These are phyloP conservation scores for Theileria sp. DNA, from an alignment of 169 alveolate species.

Conservation along the genomic window DNA sequence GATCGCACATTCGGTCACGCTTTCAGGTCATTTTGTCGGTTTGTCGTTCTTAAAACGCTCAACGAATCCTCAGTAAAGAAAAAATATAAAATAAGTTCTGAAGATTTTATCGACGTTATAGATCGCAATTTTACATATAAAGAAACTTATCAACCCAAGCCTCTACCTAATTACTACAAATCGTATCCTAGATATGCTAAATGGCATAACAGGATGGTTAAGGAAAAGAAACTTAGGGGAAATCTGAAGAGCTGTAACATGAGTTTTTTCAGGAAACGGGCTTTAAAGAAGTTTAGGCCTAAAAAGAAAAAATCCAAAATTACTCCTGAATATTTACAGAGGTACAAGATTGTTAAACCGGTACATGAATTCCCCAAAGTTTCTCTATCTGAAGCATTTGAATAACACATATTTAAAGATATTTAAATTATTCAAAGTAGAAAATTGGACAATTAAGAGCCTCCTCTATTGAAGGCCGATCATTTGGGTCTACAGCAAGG, in stretches of 20 bases:
- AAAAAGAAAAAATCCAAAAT: background rate
- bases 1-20: slow-evolving; percentile 65
- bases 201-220: slow-evolving; percentile 36
- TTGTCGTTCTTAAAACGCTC: slow-evolving; percentile 40
- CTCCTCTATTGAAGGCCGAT: slow-evolving; percentile 64
- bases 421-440: slow-evolving; percentile 9
- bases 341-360: slow-evolving; percentile 18
- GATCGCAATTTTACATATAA: slow-evolving; percentile 7
- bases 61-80: slow-evolving; percentile 23
- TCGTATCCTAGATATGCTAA: slow-evolving; percentile 13
- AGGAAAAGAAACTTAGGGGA: background rate
- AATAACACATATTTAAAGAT: background rate
- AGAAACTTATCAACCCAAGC: background rate
- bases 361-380: background rate
- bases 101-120: slow-evolving; percentile 7
- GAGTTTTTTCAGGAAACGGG: slow-evolving; percentile 8
- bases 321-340: background rate
- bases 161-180: slow-evolving; percentile 5
- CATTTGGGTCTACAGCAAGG: slow-evolving; percentile 59
- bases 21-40: slow-evolving; percentile 59
- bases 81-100: slow-evolving; percentile 4
- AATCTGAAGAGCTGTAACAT: slow-evolving; percentile 12
- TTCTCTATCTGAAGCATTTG: background rate
- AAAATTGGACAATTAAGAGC: slow-evolving; percentile 44
- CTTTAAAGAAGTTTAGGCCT: background rate